Evolutionary conservation across 192 early-diverging fungal genomes (phyloP).

Genomic region (Coemansia sp.): DNA sequence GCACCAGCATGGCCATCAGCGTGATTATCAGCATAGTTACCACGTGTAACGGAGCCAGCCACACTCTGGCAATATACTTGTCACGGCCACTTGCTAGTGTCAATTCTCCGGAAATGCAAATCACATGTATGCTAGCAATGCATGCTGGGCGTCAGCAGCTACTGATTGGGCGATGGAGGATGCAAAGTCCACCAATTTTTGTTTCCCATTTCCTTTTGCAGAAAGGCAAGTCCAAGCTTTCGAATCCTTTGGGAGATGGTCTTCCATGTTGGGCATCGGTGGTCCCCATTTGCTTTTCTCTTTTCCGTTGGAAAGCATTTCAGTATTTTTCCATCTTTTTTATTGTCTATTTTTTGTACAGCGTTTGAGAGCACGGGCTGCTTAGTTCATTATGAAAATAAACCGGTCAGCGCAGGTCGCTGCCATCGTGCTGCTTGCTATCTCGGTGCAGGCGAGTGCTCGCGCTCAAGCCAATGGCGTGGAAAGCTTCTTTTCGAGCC

Average conservation of each 20-base stretch:
- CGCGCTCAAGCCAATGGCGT: not conserved
- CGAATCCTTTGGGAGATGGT: not conserved
- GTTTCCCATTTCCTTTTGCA: not conserved
- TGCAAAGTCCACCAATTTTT: not conserved
- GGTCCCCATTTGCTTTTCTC: not conserved
- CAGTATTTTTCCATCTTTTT: not conserved
- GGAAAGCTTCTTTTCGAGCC: not conserved
- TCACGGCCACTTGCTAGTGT: not conserved
- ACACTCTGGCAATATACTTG: not conserved
- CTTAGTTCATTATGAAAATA: slow-evolving; percentile 2
- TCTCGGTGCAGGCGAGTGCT: not conserved
- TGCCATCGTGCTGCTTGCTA: slow-evolving; percentile 1
- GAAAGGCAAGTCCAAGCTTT: not conserved
- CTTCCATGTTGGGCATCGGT: not conserved
- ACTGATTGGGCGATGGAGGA: not conserved
- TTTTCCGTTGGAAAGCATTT: not conserved
- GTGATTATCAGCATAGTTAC: slow-evolving; percentile 8
- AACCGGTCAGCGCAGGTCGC: slow-evolving; percentile 2
- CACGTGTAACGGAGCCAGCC: not conserved
- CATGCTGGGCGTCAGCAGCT: not conserved
- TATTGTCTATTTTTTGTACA: not conserved
- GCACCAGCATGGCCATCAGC: slow-evolving; percentile 2
- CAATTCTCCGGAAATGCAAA: not conserved
- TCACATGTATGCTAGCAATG: not conserved
- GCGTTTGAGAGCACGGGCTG: not conserved